These are phyloP conservation scores for Delphinella strobiligena DNA, from an alignment of 2,329 filamentous ascomycete genomes.

Conservation along the genomic window DNA sequence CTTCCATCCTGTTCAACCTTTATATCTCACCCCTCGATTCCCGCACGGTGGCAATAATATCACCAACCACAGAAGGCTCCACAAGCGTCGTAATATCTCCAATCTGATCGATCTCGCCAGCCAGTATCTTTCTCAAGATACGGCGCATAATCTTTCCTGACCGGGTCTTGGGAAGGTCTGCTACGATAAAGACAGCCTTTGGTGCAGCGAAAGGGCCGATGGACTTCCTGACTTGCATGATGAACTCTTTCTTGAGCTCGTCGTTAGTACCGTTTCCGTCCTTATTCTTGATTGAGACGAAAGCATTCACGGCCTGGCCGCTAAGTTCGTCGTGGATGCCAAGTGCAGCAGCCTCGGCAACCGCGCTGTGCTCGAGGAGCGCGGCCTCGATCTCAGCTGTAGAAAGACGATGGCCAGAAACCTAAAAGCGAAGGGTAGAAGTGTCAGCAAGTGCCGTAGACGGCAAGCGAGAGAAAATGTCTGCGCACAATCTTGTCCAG, in stretches of 20 bases:
- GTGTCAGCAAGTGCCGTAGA: not conserved
- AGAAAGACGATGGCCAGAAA: not conserved
- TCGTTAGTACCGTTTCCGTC: not conserved
- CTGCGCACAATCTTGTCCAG: too few species aligned
- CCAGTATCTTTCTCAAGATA: too few species aligned
- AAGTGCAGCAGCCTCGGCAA: not conserved
- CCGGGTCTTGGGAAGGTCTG: not conserved
- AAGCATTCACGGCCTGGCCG: not conserved
- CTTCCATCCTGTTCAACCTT: too few species aligned
- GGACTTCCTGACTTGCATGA: not conserved
- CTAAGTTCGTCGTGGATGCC: not conserved
- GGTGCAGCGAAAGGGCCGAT: not conserved
- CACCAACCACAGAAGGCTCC: too few species aligned
- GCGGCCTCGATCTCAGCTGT: not conserved
- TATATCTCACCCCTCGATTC: too few species aligned
- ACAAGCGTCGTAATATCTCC: too few species aligned
- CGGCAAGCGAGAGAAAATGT: too few species aligned
- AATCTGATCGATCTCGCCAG: too few species aligned
- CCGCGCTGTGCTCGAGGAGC: not conserved
- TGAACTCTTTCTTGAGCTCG: not conserved
- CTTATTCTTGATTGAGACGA: not conserved
- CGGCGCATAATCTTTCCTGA: not conserved
- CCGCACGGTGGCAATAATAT: too few species aligned
- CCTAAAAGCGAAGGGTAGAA: not conserved
- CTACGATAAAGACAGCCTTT: not conserved